A percentile compares a stretch with the other conserved stretches of the same genome.
phyloP scores from a whole-genome alignment of 1,139 yeast species.

The Meyerozyma elateridarum region DNA sequence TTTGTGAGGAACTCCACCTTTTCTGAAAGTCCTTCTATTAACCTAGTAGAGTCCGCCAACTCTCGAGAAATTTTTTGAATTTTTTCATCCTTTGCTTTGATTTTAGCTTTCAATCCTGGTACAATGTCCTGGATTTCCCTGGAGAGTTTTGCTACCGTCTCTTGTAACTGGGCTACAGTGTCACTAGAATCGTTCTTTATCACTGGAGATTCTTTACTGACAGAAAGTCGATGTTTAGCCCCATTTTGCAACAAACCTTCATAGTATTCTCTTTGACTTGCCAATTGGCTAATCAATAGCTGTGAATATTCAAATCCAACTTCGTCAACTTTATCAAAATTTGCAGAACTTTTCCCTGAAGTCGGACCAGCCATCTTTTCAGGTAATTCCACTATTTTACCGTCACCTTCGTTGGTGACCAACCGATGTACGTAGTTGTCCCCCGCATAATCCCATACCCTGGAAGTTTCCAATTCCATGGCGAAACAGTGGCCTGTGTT shows the following conservation, averaged over 20 bases:
- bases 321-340: constrained; percentile 40
- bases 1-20: constrained; percentile 49
- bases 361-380: constrained; percentile 26
- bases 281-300: constrained; percentile 72
- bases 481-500: constrained; percentile 84
- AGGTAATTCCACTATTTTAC: constrained; percentile 71
- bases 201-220: constrained; percentile 20
- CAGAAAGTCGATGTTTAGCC: constrained; percentile 19
- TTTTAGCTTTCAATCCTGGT: constrained; percentile 31
- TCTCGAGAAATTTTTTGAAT: constrained; percentile 26
- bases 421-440: constrained; percentile 88
- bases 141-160: constrained; percentile 4
- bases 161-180: constrained; percentile 1
- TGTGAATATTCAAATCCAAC: constrained; percentile 78
- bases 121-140: constrained; percentile 15
- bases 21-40: constrained; percentile 53
- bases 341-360: constrained; percentile 10
- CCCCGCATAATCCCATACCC: constrained; percentile 96
- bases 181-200: constrained; percentile 12
- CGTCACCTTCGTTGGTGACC: constrained; percentile 80
- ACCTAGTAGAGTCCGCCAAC: constrained; percentile 29
- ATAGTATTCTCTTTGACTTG: constrained; percentile 84
- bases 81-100: constrained; percentile 29
- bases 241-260: constrained; percentile 54
- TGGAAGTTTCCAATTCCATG: constrained; percentile 78